Percentiles rank a stretch among this genome's conserved stretches.
Evolutionary conservation across 2,329 filamentous ascomycete species (phyloP).

Genomic region (Phyllosticta citrichinensis): DNA sequence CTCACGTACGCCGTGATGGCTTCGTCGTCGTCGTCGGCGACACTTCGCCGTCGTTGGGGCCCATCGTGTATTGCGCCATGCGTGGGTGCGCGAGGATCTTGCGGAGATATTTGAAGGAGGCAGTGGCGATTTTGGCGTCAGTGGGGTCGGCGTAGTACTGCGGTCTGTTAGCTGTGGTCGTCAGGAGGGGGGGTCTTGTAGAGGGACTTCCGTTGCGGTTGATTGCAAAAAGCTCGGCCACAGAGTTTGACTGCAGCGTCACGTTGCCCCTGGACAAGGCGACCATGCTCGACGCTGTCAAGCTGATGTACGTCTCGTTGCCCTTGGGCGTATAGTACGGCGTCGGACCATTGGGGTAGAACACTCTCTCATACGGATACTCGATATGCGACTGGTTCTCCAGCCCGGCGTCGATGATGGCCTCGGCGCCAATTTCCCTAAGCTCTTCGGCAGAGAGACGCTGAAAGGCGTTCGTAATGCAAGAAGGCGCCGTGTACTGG

Average conservation of each 20-base stretch:
- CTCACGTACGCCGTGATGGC: slow-evolving; percentile 16
- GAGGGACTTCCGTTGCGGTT: slow-evolving; percentile 12
- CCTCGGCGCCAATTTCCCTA: slow-evolving; percentile 14
- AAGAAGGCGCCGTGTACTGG: slow-evolving; percentile 22
- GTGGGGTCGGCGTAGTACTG: slow-evolving; percentile 13
- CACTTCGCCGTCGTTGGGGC: slow-evolving; percentile 15
- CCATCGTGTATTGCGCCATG: slow-evolving; percentile 13
- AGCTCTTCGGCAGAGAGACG: slow-evolving; percentile 15
- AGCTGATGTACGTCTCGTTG: slow-evolving; percentile 25
- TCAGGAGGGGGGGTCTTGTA: not conserved
- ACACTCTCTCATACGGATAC: slow-evolving; percentile 17
- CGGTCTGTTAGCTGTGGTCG: not conserved
- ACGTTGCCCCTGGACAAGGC: slow-evolving; percentile 13
- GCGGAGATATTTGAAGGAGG: slow-evolving; percentile 18
- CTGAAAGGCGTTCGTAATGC: slow-evolving; percentile 25
- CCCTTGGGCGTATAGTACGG: slow-evolving; percentile 14
- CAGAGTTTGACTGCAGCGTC: slow-evolving; percentile 11
- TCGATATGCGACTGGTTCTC: slow-evolving; percentile 19
- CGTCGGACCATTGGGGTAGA: slow-evolving; percentile 17
- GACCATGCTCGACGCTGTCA: slow-evolving; percentile 21
- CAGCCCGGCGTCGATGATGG: slow-evolving; percentile 14
- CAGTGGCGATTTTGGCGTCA: slow-evolving; percentile 15
- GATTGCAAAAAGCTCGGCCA: slow-evolving; percentile 12
- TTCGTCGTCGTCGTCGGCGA: slow-evolving; percentile 16
- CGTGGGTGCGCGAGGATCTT: slow-evolving; percentile 15